Base-by-base conservation (phyloP, 352 stramenopile species). In the Pythium aristosporum region DNA sequence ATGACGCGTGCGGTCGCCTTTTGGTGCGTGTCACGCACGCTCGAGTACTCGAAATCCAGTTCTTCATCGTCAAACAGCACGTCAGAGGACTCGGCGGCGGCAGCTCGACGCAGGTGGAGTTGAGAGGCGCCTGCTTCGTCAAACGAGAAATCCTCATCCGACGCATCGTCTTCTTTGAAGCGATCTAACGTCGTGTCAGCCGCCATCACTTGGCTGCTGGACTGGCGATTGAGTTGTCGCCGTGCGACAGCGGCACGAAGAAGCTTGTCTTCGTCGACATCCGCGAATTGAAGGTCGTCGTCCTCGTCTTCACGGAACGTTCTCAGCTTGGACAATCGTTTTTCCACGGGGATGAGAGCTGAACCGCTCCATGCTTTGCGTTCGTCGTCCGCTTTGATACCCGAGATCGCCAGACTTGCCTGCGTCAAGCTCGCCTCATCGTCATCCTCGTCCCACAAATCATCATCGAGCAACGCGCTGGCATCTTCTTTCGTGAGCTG, bases 11-110 rank as follows among this genome's bases (percentile, higher is more conserved):
- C 63, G 3, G 82, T 96, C 41, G 82, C 76, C 55, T 94, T 91
- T 41, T 93, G 85, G 37, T 89, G 88, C 10, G 69, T 86, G 57
- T 96, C 87, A 23, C 82, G 80, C 37, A 80, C 48, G 37, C 75
- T 88, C 5, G 77, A 83, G 44, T 90, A 92, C 44, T 94, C 85
- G 30, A 94, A 94, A 53, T 91, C 85, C 28, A 94, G 50, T 55
- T 91, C 83, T 25, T 93, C 85, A 36, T 93, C 85, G n/a, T 91
- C 85, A 60, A 94, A 94, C 15, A 90, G 58, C 28, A 82, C 77
- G 5, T 93, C 84, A 8, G 77, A 74, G 2, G 74, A 70, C 60
- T 71, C 83, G 3, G 69, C 79, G 6, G 49, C 63, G 30, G 68
- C 71, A 20, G 13, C 37, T 66, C 75, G 46, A 46, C 25, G 61